These are phyloP conservation scores for Termitomyces bulborhizus DNA, from an alignment of 768 basidiomycete genomes.

Conservation along the genomic window DNA sequence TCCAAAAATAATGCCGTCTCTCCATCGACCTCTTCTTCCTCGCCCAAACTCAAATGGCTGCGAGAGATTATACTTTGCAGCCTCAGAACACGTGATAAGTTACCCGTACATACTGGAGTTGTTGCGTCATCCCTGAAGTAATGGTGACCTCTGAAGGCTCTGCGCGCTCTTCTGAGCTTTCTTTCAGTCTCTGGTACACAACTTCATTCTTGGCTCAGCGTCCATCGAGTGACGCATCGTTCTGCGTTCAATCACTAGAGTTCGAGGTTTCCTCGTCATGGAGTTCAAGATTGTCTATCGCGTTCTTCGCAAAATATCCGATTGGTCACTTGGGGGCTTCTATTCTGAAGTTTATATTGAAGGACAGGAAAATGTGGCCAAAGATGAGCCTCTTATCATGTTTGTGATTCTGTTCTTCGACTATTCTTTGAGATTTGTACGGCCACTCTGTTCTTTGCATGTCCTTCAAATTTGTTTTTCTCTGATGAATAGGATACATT, in stretches of 20 bases:
- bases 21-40: no score
- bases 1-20: no score
- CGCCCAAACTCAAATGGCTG: no score
- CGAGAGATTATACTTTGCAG: no score
- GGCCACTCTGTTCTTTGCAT: no score
- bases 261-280: conserved; percentile 19
- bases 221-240: not conserved
- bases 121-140: no score
- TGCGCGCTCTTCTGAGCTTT: not conserved
- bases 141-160: not conserved
- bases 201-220: no score
- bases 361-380: conserved; percentile 50
- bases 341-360: conserved; percentile 56
- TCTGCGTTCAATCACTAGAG: not conserved
- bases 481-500: not conserved
- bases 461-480: no score
- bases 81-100: no score
- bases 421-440: no score
- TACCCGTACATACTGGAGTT: no score
- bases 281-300: conserved; percentile 52
- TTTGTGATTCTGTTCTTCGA: not conserved
- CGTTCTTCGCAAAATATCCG: conserved; percentile 52
- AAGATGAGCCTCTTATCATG: conserved; percentile 26
- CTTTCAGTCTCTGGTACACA: not conserved
- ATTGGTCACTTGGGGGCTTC: conserved; percentile 54